A percentile compares a stretch with the other conserved stretches of the same genome.
phyloP scores from a whole-genome alignment of 1,284 basidiomycete genomes.

The Bondarzewia mesenterica region DNA sequence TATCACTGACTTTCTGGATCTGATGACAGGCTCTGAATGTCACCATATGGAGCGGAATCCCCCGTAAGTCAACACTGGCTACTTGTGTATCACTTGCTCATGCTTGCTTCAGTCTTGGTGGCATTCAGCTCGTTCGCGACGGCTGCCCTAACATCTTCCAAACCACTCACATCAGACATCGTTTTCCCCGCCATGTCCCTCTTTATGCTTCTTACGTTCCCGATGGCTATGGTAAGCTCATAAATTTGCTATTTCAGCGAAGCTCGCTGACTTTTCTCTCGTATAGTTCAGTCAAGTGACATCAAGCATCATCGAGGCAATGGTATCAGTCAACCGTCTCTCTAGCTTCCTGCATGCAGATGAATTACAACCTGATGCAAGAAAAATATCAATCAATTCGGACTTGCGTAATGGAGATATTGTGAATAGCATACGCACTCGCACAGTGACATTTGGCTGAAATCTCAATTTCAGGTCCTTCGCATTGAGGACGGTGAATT shows the following conservation, averaged over 20 bases:
- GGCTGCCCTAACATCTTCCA: conserved; percentile 62
- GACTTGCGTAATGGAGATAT: conserved; percentile 53
- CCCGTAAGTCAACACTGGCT: conserved; percentile 28
- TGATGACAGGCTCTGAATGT: conserved; percentile 42
- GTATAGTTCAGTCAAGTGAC: conserved; percentile 62
- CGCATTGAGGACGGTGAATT: conserved; percentile 72
- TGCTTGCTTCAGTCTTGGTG: conserved; percentile 54
- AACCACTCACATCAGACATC: conserved; percentile 80
- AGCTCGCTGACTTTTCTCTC: neutral
- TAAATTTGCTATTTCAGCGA: neutral
- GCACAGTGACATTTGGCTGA: neutral
- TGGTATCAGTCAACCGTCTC: conserved; percentile 80
- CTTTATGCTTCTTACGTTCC: conserved; percentile 87
- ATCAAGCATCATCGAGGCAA: conserved; percentile 75
- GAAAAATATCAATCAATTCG: conserved; percentile 39
- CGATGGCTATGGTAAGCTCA: conserved; percentile 68
- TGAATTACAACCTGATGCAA: conserved; percentile 76
- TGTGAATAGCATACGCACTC: conserved; percentile 21
- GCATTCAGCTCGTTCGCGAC: conserved; percentile 85
- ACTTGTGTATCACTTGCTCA: conserved; percentile 23
- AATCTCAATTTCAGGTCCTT: conserved; percentile 37
- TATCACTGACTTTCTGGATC: too few species aligned
- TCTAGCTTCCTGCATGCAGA: conserved; percentile 70
- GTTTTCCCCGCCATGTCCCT: conserved; percentile 94
- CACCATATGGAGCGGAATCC: conserved; percentile 63